Base-by-base conservation (phyloP, 345 rosid genomes). In the Limnanthes douglasii region DNA sequence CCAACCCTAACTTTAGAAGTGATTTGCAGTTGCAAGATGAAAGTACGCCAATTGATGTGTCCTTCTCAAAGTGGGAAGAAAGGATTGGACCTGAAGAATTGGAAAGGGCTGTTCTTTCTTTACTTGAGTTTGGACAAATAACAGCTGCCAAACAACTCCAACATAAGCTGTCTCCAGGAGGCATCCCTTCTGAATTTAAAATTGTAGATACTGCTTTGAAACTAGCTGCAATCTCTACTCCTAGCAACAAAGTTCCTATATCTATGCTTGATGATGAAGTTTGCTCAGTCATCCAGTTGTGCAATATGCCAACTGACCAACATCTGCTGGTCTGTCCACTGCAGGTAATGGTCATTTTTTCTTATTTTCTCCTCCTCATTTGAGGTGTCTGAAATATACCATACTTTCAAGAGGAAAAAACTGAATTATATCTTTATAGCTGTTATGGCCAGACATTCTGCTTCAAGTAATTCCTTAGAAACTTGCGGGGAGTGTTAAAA, bases 131-230 rank as follows among this genome's bases (percentile, higher is more conserved):
- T 60, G 98, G 96, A 56, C 96, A 84, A 63, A 72, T 75, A 52
- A 46, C 79, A 42, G 98, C 98, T 54, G 84, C 96, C 32, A 90
- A 84, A 69, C 94, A 90, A 63, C 94, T 90, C 36, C 98, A 90
- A 38, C 64, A 72, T 52, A 90, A 84, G 67, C 72, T 84, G 41
- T 71, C 96, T 44, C 94, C 94, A 20, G 74, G 57, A 31, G 57
- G 69, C 45, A 32, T 53, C 31, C 94, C 93, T 59, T 64, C 73
- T 45, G 98, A 90, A 54, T 61, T 90, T 46, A 41, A 42, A 36
- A 76, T 84, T 27, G 69, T 75, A 24, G 81, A 77, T 66, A 66
- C 75, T 72, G 78, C 82, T 53, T 60, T 84, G 55, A 80, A 70
- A 58, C 85, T 84, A 55, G 96, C 96, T 35, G 49, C 68, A 39